Conservation (phyloP, 768 basidiomycete species). For the Suillus hirtellus region DNA sequence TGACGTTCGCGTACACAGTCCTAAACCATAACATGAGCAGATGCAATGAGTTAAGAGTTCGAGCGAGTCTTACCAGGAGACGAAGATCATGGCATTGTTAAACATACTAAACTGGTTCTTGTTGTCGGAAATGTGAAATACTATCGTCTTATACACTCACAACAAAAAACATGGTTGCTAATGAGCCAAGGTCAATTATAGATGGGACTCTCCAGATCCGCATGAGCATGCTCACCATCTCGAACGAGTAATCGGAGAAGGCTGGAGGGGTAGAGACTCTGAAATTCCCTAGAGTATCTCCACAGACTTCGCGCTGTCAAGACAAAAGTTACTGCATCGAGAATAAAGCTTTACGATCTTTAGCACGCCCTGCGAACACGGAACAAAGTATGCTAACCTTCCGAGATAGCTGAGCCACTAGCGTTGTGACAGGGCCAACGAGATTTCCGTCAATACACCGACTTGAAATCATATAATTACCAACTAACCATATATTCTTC, state of each 20-base stretch:
- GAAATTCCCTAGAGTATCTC: not conserved
- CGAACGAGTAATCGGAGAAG: slow-evolving; percentile 22
- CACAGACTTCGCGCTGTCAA: slow-evolving; percentile 12
- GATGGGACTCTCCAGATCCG: not conserved
- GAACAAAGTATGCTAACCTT: slow-evolving; percentile 5
- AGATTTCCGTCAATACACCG: not conserved
- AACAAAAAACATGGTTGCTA: slow-evolving; percentile 13
- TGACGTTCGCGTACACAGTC: slow-evolving; percentile 6
- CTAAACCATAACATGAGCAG: not conserved
- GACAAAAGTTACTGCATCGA: slow-evolving; percentile 19
- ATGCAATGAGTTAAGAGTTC: not conserved
- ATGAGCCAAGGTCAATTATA: not conserved
- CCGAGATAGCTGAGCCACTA: slow-evolving; percentile 13
- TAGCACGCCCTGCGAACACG: not conserved
- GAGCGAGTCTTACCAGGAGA: slow-evolving; percentile 11
- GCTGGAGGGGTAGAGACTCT: slow-evolving; percentile 5
- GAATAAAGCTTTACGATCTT: slow-evolving; percentile 13
- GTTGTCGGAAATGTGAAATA: not conserved
- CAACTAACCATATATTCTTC: not conserved
- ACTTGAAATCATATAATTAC: not conserved
- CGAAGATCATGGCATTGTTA: not conserved
- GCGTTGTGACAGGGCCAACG: not conserved
- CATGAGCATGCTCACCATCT: slow-evolving; percentile 22
- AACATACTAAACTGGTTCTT: slow-evolving; percentile 11
- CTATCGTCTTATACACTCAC: not conserved